phyloP scores from a whole-genome alignment of 768 basidiomycete species.

The Crassisporium funariophilum region DNA sequence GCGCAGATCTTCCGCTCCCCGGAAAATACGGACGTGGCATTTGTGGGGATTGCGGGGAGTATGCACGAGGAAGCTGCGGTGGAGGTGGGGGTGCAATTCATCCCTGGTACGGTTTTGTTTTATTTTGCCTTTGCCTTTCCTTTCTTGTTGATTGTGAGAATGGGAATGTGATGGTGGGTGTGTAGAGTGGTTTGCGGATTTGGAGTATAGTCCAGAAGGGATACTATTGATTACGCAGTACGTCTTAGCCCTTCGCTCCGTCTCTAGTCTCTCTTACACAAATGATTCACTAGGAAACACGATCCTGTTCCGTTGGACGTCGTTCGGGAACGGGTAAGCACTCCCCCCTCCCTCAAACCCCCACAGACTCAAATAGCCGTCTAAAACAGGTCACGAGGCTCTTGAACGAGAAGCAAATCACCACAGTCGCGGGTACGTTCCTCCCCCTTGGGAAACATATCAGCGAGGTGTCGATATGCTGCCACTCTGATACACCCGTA shows the following conservation, averaged over 20 bases:
- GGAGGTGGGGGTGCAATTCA: slow-evolving; percentile 58
- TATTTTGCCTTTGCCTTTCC: neutral
- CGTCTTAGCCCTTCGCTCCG: slow-evolving; percentile 1
- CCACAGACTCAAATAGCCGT: too few species aligned
- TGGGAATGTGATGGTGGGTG: neutral
- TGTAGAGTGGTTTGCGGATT: slow-evolving; percentile 67
- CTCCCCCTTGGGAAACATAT: slow-evolving; percentile 48
- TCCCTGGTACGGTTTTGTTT: slow-evolving; percentile 46
- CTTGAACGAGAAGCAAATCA: slow-evolving; percentile 45
- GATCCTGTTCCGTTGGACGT: slow-evolving; percentile 44
- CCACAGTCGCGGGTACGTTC: slow-evolving; percentile 44
- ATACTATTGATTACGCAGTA: slow-evolving; percentile 64
- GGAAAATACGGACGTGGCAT: slow-evolving; percentile 42
- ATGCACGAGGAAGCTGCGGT: slow-evolving; percentile 59
- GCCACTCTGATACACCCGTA: slow-evolving; percentile 67
- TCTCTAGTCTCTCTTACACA: neutral
- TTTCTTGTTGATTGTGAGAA: neutral
- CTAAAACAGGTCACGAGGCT: slow-evolving; percentile 53
- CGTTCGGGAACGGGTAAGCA: slow-evolving; percentile 48
- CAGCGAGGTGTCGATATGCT: slow-evolving; percentile 59
- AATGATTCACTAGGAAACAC: slow-evolving; percentile 42
- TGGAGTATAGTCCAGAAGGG: slow-evolving; percentile 59
- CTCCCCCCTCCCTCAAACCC: too few species aligned
- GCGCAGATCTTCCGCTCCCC: slow-evolving; percentile 47
- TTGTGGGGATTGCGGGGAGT: slow-evolving; percentile 67